Conservation (phyloP, 2,329 filamentous ascomycete species). For the Mycosphaerella arachidis region DNA sequence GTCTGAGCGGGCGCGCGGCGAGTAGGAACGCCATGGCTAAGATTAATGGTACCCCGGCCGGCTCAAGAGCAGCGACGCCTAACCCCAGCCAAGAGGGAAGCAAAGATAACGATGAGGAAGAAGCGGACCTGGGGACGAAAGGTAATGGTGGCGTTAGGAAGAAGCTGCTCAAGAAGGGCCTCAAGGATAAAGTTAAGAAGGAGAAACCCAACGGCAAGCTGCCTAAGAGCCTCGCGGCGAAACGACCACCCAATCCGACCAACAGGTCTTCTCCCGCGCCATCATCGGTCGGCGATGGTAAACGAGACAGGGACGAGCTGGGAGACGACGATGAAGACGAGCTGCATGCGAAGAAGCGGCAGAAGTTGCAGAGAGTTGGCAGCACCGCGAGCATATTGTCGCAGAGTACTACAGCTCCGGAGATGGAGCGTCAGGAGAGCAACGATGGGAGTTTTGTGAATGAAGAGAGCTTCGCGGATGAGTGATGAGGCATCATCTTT, state of each 20-base stretch:
- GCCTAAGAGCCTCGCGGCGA: conserved; percentile 24
- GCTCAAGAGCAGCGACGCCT: conserved; percentile 33
- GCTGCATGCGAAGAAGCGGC: conserved; percentile 34
- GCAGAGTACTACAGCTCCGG: conserved; percentile 22
- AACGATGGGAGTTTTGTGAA: conserved; percentile 35
- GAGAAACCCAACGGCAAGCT: conserved; percentile 37
- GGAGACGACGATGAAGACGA: conserved; percentile 32
- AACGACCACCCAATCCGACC: conserved; percentile 21
- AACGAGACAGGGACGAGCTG: conserved; percentile 34
- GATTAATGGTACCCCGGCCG: conserved; percentile 33
- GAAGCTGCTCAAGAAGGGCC: conserved; percentile 37
- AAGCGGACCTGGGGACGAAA: conserved; percentile 26
- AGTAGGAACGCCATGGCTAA: conserved; percentile 48
- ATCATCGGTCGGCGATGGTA: conserved; percentile 24
- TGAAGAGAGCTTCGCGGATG: conserved; percentile 30
- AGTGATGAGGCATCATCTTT: conserved; percentile 12
- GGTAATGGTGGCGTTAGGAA: conserved; percentile 31
- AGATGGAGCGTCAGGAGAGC: conserved; percentile 32
- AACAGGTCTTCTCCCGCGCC: conserved; percentile 20
- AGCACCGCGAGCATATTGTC: conserved; percentile 33
- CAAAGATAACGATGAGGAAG: conserved; percentile 26
- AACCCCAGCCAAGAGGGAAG: conserved; percentile 24
- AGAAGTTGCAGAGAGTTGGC: conserved; percentile 34
- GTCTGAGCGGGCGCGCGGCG: conserved; percentile 51
- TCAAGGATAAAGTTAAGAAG: conserved; percentile 44